Evolutionary conservation across 2,329 filamentous ascomycete genomes (phyloP).

Genomic region (Epichloe coenophiala): DNA sequence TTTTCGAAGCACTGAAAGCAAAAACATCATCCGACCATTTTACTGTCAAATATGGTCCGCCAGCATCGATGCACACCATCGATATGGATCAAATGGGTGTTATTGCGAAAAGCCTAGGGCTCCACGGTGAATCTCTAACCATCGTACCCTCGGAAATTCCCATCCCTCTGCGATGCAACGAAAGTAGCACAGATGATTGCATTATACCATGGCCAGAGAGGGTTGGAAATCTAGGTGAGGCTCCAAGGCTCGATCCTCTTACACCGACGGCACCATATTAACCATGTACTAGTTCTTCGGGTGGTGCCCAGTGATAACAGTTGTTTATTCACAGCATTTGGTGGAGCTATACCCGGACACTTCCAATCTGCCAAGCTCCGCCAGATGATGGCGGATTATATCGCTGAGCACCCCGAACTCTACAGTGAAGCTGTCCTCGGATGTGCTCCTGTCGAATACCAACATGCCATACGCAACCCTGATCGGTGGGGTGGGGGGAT

Average conservation of each 20-base stretch:
- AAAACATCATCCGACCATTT: slow-evolving; percentile 54
- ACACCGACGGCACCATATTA: not conserved
- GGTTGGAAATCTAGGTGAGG: slow-evolving; percentile 35
- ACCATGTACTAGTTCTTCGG: slow-evolving; percentile 47
- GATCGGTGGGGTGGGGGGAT: slow-evolving; percentile 92
- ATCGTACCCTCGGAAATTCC: slow-evolving; percentile 21
- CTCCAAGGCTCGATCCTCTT: not conserved
- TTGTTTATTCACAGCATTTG: slow-evolving; percentile 84
- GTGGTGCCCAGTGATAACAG: slow-evolving; percentile 97
- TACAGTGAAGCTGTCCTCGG: slow-evolving; percentile 72
- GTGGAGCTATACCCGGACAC: slow-evolving; percentile 54
- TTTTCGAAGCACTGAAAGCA: slow-evolving; percentile 46
- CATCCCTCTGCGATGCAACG: not conserved
- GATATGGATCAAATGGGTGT: slow-evolving; percentile 38
- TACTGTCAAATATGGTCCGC: slow-evolving; percentile 74
- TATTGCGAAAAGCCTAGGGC: slow-evolving; percentile 33
- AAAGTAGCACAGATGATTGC: too few species aligned
- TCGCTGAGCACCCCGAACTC: slow-evolving; percentile 55
- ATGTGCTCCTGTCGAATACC: slow-evolving; percentile 59
- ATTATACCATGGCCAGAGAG: slow-evolving; percentile 35
- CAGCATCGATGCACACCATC: slow-evolving; percentile 50
- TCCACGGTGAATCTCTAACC: slow-evolving; percentile 37
- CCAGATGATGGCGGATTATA: slow-evolving; percentile 63
- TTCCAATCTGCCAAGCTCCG: slow-evolving; percentile 46
- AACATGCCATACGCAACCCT: slow-evolving; percentile 63